Conservation (phyloP, 2,329 filamentous ascomycete species). For the Rutstroemia sp. region DNA sequence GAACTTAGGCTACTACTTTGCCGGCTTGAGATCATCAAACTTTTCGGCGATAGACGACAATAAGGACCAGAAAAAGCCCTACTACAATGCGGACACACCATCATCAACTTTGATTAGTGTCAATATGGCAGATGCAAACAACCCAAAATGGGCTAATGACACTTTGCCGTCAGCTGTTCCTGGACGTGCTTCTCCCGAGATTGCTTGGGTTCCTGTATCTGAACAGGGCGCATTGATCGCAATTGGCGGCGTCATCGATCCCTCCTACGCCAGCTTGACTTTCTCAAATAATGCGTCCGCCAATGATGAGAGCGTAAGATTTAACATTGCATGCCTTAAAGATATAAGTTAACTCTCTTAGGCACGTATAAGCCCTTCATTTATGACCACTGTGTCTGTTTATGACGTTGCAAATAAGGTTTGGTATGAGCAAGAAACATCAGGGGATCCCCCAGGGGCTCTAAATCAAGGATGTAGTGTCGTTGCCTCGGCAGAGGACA, state of each 20-base stretch:
- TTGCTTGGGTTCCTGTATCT: slow-evolving; percentile 73
- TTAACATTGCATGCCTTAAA: slow-evolving; percentile 17
- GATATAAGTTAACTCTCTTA: slow-evolving; percentile 27
- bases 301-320: slow-evolving; percentile 33
- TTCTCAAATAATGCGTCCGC: slow-evolving; percentile 27
- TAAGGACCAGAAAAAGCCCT: slow-evolving; percentile 13
- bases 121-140: slow-evolving; percentile 45
- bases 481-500: slow-evolving; percentile 60
- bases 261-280: slow-evolving; percentile 36
- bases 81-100: slow-evolving; percentile 28
- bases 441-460: slow-evolving; percentile 51
- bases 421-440: slow-evolving; percentile 69
- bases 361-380: slow-evolving; percentile 57
- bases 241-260: slow-evolving; percentile 64
- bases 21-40: slow-evolving; percentile 47
- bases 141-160: slow-evolving; percentile 48
- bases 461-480: slow-evolving; percentile 67
- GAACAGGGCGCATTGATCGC: slow-evolving; percentile 68
- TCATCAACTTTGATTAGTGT: slow-evolving; percentile 53
- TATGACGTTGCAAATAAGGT: slow-evolving; percentile 62
- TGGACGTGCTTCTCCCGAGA: slow-evolving; percentile 54
- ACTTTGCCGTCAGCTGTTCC: slow-evolving; percentile 43
- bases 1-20: slow-evolving; percentile 65
- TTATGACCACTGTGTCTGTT: slow-evolving; percentile 65
- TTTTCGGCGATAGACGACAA: slow-evolving; percentile 41